Evolutionary conservation across 2,329 filamentous ascomycete genomes (phyloP).

Genomic region (Colletotrichum destructivum): DNA sequence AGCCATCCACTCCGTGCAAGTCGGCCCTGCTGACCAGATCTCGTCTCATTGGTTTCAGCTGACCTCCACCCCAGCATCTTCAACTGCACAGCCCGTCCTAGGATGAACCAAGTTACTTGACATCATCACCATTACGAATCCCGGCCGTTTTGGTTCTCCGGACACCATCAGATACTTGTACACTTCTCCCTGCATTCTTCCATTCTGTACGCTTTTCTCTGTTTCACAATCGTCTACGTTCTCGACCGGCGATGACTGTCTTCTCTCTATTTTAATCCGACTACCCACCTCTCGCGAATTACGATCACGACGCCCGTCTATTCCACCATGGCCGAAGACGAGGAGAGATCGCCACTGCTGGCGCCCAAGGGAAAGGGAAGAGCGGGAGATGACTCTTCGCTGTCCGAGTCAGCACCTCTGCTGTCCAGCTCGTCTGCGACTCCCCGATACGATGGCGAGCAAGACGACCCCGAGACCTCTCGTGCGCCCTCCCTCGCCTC

Average conservation of each 20-base stretch:
- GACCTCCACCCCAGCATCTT: constrained; percentile 23
- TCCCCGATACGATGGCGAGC: constrained; percentile 57
- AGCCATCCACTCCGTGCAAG: constrained; percentile 37
- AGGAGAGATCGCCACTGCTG: constrained; percentile 63
- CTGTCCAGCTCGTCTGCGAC: constrained; percentile 57
- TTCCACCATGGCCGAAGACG: constrained; percentile 57
- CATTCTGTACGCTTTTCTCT: constrained; percentile 19
- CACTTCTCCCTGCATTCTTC: constrained; percentile 23
- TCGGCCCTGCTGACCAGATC: constrained; percentile 35
- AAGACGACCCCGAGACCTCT: constrained; percentile 49
- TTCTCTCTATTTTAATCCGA: constrained; percentile 21
- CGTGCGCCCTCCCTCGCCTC: constrained; percentile 42
- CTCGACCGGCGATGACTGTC: constrained; percentile 28
- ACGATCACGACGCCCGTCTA: constrained; percentile 6
- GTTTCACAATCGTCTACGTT: constrained; percentile 3
- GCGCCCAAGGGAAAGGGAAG: constrained; percentile 51
- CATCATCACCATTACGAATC: constrained; percentile 44
- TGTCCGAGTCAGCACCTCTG: constrained; percentile 67
- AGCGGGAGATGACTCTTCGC: constrained; percentile 43
- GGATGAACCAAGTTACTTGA: constrained; percentile 43
- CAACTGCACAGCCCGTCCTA: constrained; percentile 30
- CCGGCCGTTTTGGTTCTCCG: constrained; percentile 24
- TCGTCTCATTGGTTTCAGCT: constrained; percentile 44
- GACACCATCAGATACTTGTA: constrained; percentile 30
- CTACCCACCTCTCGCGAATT: constrained; percentile 10